These are phyloP conservation scores for Cytospora mali DNA, from an alignment of 2,329 filamentous ascomycete genomes.

Conservation along the genomic window DNA sequence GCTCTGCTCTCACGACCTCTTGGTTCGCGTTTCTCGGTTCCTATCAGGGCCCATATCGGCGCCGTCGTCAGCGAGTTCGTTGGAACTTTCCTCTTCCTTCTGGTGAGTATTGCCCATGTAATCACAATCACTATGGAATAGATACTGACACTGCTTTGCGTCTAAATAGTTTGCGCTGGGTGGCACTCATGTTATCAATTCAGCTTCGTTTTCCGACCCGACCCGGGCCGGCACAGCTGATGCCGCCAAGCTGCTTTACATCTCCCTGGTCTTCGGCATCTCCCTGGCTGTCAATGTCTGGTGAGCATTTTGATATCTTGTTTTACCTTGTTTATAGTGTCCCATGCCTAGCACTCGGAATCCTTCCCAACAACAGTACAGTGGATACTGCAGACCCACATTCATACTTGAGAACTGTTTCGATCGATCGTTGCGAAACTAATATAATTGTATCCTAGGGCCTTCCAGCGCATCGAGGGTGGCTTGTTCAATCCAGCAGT, in stretches of 20 bases:
- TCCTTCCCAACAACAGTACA: background rate
- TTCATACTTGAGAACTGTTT: background rate
- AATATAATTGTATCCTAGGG: conserved; percentile 24
- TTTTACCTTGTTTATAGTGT: background rate
- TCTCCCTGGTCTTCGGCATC: conserved; percentile 53
- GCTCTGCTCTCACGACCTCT: conserved; percentile 12
- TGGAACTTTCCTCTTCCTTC: conserved; percentile 57
- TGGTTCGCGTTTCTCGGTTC: conserved; percentile 12
- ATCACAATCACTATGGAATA: background rate
- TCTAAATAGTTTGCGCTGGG: conserved; percentile 34
- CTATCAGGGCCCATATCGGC: conserved; percentile 40
- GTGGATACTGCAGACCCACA: background rate
- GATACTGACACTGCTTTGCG: background rate
- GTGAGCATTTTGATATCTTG: conserved; percentile 29
- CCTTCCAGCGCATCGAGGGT: conserved; percentile 57
- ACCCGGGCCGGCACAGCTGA: conserved; percentile 35
- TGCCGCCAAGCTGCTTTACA: conserved; percentile 48
- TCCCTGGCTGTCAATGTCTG: conserved; percentile 57
- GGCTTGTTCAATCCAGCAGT: conserved; percentile 56
- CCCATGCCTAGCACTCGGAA: background rate
- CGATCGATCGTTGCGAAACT: background rate
- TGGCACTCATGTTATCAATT: conserved; percentile 35
- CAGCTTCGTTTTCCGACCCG: conserved; percentile 25
- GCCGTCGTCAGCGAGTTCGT: conserved; percentile 54
- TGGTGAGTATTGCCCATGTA: conserved; percentile 33